Evolutionary conservation across 2,329 filamentous ascomycete genomes (phyloP), one percentile per base, ranked within the genome.

Genomic region (Colletotrichum salicis): DNA sequence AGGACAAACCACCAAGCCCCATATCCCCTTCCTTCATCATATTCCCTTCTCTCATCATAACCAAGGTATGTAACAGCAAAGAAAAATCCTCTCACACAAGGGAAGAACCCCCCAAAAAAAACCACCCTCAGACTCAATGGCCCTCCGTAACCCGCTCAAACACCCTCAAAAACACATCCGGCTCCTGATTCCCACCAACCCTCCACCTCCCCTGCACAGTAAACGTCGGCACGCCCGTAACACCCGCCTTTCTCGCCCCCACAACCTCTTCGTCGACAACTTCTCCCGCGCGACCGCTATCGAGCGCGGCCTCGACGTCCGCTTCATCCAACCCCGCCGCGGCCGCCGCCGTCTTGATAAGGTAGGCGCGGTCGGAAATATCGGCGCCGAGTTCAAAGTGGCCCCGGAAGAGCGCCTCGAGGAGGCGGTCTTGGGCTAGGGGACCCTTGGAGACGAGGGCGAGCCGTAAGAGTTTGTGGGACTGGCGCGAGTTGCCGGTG

Each of bases 171-270:
- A 95, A 94, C 0, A 91, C 86, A 56, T 86, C 85, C 3, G 88
- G 84, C 71, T 91, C 89, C 83, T 95, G 92, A 67, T 91, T 93
- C 1, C 94, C 94, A 10, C 91, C 90, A 22, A 96, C 85, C 74
- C 91, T 87, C 80, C 90, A 94, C 76, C 84, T 84, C 1, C 86
- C 89, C 77, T 94, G 92, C 62, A 96, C 86, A 2, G 90, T 90
- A 76, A 94, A 94, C 75, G 92, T 91, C 19, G 93, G 93, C 75
- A 95, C 93, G 0, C 93, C 93, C 68, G 85, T 85, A 64, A 95
- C 82, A 7, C 80, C 80, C 5, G 76, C 73, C 12, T 75, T 72
- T 54, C 77, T 76, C 3, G 81, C 80, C 8, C 58, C 73, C 55
- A 76, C 65, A 1, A 79, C 79, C 68, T 81, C 77, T 8, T 75